A percentile compares a stretch with the other conserved stretches of the same genome.
Evolutionary conservation across 257 asterid genomes (phyloP).

Genomic region (Datura wrightii): DNA sequence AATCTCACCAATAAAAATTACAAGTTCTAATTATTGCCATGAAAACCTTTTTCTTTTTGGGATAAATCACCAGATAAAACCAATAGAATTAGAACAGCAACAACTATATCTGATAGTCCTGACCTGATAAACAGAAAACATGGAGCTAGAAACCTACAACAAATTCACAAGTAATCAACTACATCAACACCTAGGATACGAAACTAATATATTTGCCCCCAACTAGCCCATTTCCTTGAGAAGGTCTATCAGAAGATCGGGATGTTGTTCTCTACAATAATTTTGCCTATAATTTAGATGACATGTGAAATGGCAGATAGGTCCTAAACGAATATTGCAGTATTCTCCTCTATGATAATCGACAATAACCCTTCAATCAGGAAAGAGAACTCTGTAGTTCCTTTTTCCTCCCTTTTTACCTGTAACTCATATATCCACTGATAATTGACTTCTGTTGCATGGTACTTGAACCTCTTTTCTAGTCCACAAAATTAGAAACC

Average conservation of each 20-base stretch:
- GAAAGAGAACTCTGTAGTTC: not conserved
- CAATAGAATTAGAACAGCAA: not conserved
- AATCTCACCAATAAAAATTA: not conserved
- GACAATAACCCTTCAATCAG: not conserved
- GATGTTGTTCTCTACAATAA: not conserved
- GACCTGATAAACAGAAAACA: not conserved
- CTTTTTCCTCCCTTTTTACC: not conserved
- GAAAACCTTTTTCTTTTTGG: not conserved
- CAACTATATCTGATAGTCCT: not conserved
- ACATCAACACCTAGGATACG: not conserved
- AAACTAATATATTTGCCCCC: not conserved
- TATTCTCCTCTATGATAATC: conserved; percentile 15
- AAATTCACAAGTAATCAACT: not conserved
- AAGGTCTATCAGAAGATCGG: not conserved
- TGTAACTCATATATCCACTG: not conserved
- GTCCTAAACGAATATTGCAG: not conserved
- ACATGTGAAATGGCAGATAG: not conserved
- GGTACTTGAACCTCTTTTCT: not conserved
- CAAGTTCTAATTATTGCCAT: not conserved
- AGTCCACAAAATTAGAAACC: not conserved
- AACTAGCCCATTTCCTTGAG: not conserved
- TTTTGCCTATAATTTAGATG: not conserved
- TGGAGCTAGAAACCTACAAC: not conserved
- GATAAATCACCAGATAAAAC: not conserved
- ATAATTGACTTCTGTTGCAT: not conserved